Percentiles rank a stretch among this genome's conserved stretches.
phyloP scores from a whole-genome alignment of 495 filamentous ascomycete genomes.

The Filosporella fistucella region DNA sequence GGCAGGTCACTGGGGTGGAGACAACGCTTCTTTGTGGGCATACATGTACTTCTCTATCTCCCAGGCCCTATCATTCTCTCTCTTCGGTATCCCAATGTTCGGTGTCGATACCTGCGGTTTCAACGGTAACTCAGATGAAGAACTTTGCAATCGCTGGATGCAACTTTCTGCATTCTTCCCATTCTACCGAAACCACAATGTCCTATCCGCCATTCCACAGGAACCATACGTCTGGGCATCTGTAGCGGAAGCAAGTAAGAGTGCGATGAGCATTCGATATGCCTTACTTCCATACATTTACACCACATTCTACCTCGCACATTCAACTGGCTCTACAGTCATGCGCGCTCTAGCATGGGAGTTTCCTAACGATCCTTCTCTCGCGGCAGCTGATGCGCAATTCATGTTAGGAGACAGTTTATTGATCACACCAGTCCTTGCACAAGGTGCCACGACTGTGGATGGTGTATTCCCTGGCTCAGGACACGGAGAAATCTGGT shows the following conservation, averaged over 20 bases:
- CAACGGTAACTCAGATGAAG: constrained; percentile 61
- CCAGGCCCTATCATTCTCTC: constrained; percentile 72
- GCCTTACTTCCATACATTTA: constrained; percentile 75
- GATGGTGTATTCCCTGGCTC: constrained; percentile 76
- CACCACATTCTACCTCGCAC: constrained; percentile 69
- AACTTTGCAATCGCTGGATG: constrained; percentile 87
- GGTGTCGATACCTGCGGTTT: constrained; percentile 83
- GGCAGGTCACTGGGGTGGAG: constrained; percentile 87
- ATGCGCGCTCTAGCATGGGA: constrained; percentile 84
- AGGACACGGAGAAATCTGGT: constrained; percentile 61
- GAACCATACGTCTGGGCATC: constrained; percentile 74
- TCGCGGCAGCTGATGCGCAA: constrained; percentile 65
- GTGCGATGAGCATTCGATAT: constrained; percentile 73
- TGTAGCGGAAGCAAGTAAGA: constrained; percentile 60
- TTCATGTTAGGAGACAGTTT: constrained; percentile 72
- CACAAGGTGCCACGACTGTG: constrained; percentile 58
- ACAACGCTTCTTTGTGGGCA: constrained; percentile 66
- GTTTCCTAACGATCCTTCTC: constrained; percentile 69
- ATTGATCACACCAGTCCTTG: constrained; percentile 69
- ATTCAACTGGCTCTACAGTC: constrained; percentile 64
- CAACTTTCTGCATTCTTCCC: constrained; percentile 81
- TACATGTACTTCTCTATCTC: constrained; percentile 76
- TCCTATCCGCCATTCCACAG: constrained; percentile 55
- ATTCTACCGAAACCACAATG: constrained; percentile 86
- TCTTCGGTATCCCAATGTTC: constrained; percentile 88